These are phyloP conservation scores for Prillingera fragicola DNA, from an alignment of 1,284 basidiomycete genomes.

Conservation along the genomic window DNA sequence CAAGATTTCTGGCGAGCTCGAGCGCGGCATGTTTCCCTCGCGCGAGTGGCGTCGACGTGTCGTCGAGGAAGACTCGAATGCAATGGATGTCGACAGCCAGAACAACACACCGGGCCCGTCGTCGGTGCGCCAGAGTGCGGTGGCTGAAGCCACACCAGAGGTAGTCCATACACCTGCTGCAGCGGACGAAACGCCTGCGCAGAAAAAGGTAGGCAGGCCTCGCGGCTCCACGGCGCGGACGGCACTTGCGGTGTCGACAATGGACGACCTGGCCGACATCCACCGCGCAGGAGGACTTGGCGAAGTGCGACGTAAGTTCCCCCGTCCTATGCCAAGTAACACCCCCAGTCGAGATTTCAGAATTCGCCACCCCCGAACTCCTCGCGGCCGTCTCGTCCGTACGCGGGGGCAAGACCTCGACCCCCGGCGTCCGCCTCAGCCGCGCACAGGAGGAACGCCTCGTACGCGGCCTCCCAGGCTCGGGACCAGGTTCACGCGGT, in stretches of 20 bases:
- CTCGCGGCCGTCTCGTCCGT: slow-evolving; percentile 10
- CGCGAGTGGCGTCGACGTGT: slow-evolving; percentile 2
- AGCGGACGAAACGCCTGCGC: background rate
- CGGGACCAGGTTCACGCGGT: slow-evolving; percentile 14
- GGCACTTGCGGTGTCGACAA: slow-evolving; percentile 5
- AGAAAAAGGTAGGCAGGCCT: background rate
- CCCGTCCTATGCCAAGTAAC: background rate
- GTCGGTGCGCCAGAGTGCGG: background rate
- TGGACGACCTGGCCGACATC: slow-evolving; percentile 16
- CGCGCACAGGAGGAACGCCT: slow-evolving; percentile 17
- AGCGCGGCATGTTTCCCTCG: slow-evolving; percentile 13
- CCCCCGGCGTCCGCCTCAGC: slow-evolving; percentile 6
- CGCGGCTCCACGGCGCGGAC: slow-evolving; percentile 6
- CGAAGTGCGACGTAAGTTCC: slow-evolving; percentile 10
- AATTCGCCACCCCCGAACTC: slow-evolving; percentile 12
- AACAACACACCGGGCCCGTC: background rate
- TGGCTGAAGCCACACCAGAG: no score
- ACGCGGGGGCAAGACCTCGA: slow-evolving; percentile 9
- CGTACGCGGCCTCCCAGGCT: slow-evolving; percentile 12
- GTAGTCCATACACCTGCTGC: background rate
- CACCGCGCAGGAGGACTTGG: slow-evolving; percentile 13
- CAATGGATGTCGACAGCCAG: no score
- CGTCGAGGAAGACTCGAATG: no score
- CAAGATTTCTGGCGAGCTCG: background rate
- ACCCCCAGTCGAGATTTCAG: slow-evolving; percentile 14